Evolutionary conservation across 2,329 filamentous ascomycete genomes (phyloP), one percentile per base, ranked within the genome.

Genomic region (Arthrobotrys conoides): DNA sequence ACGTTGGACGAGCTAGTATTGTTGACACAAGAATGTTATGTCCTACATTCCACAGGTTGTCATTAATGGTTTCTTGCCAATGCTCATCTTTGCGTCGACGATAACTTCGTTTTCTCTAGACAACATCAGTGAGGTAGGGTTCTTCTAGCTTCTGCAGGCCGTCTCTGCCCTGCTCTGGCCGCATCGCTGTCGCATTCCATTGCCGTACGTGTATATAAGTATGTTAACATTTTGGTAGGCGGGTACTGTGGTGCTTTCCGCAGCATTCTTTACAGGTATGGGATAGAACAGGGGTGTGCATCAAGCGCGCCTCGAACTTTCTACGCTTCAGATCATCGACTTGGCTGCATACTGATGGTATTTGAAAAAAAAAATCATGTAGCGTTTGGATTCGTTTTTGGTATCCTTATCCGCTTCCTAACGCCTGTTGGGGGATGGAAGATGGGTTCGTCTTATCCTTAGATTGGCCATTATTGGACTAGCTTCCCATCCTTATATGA

Each of bases 41-140:
- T 46, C 46, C 33, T 57, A 53, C 75, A 78, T 78, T 79, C 76
- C 70, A 75, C 65, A 79, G 76, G 71, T 79, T 61, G 66, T 75
- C 33, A 61, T 79, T 67, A 79, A 79, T 67, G 76, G 69, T 3
- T 75, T 79, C 70, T 55, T 79, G 10, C 76, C 76, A 46, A 66
- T 79, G 69, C 76, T 79, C 65, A 79, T 79, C 67, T 79, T 79
- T 30, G 71, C 64, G 44, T 70, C 76, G 41, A 79, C 76, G 44
- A 69, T 79, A 70, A 70, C 76, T 59, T 75, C 76, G 38, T 79
- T 79, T 73, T 79, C 76, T 33, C 59, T 79, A 9, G 66, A 79
- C 41, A 79, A 79, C 33, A 64, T 79, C 68, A 63, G 66, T 61
- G 76, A 79, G 61, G 76, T 79, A 79, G 22, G 69, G 20, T 59